Evolutionary conservation across 225 moss, liverwort and hornwort genomes (phyloP), one percentile per base, ranked within the genome.

Genomic region (Polytrichum formosum): DNA sequence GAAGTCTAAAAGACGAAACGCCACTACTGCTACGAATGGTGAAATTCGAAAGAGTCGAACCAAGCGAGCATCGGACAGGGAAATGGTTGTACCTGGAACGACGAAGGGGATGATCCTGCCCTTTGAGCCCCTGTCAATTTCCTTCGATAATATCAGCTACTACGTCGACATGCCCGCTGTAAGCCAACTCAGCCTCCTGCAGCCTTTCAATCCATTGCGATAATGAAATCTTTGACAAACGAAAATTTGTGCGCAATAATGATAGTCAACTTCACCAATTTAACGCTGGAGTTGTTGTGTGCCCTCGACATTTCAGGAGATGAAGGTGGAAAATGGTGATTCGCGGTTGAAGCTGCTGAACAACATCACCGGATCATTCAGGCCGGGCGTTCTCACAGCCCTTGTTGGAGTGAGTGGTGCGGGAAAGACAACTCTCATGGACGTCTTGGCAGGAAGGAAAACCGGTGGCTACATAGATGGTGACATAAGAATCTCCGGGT

Each of bases 161-260:
- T 87, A 65, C 20, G 83, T 87, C 56, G 83, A 87, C 77, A 87
- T 83, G 86, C 86, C 86, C 19, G 56, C 80, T 29, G 86, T 87
- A 76, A 73, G 80, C 61, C 20, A 6, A 65, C 28, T 64, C 5
- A 27, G 5, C 2, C 28, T 18, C 30, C 33, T 33, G 13, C 13
- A 4, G 46, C 13, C 46, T 46, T 16, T 46, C 46, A 13, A 46
- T 16, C 4, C 16, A 0, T 46, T 46, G 13, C 46, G 46, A 16
- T 46, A 16, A 16, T 46, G 46, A 46, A 46, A 35, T 35, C 9
- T 8, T 9, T 35, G 35, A 8, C 35, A 35, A 46, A 46, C 13
- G 13, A 46, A 46, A 13, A 13, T 46, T 2, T 37, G 46, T 46
- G 46, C 46, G 13, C 13, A 46, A 46, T 46, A 9, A 9, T 35